These are phyloP conservation scores for Margaritispora aquatica DNA, from an alignment of 495 filamentous ascomycete species.

Conservation along the genomic window DNA sequence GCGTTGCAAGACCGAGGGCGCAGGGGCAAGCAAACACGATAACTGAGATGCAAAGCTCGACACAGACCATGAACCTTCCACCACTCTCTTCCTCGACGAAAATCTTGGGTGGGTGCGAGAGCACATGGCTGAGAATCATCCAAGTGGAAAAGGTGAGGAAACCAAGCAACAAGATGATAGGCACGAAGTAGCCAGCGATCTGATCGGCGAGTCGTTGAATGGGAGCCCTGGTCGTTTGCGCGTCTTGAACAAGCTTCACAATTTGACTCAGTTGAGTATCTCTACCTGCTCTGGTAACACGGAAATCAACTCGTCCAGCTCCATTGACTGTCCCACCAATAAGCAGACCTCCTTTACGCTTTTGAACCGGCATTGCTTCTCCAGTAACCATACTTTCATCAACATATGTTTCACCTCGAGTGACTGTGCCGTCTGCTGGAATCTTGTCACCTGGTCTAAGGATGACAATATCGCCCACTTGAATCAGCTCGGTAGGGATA, in stretches of 20 bases:
- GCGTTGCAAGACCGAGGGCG: conserved; percentile 87
- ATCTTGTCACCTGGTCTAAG: conserved; percentile 95
- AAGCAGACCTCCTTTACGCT: conserved; percentile 68
- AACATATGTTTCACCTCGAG: conserved; percentile 84
- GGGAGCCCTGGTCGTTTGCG: conserved; percentile 88
- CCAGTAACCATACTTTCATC: conserved; percentile 99
- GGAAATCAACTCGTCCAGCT: conserved; percentile 83
- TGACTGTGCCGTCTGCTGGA: conserved; percentile 84
- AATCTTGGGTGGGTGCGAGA: conserved; percentile 76
- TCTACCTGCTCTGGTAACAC: conserved; percentile 84
- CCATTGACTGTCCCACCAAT: conserved; percentile 98
- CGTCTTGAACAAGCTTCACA: conserved; percentile 92
- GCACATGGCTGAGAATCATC: conserved; percentile 89
- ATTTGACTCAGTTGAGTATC: conserved; percentile 98
- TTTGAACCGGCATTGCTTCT: conserved; percentile 89
- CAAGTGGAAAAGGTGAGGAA: conserved; percentile 80
- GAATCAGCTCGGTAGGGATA: conserved; percentile 91
- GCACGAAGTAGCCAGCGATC: conserved; percentile 92
- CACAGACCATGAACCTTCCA: conserved; percentile 89
- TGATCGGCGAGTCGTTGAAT: conserved; percentile 92
- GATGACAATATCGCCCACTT: conserved; percentile 89
- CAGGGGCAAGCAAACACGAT: conserved; percentile 99
- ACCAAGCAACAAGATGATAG: conserved; percentile 78
- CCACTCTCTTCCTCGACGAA: conserved; percentile 77
- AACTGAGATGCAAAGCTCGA: conserved; percentile 97